Conservation (phyloP, 177 flowering plant species). For the Vitis hybrid region DNA sequence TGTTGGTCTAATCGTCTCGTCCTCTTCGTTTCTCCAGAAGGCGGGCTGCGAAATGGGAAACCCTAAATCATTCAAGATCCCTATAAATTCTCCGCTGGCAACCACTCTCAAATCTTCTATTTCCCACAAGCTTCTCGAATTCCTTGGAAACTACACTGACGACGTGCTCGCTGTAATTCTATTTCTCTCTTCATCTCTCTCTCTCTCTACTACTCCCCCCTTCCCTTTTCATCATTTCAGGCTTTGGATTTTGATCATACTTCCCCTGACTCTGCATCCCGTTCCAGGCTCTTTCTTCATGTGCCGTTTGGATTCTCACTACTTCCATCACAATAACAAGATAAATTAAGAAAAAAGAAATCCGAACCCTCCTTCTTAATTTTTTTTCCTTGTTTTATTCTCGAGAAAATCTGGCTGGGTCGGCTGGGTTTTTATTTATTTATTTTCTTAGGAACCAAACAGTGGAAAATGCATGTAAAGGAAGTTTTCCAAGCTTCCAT, state of each 20-base stretch:
- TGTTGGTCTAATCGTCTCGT: no score
- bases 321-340: no score
- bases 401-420: no score
- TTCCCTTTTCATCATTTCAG: background rate
- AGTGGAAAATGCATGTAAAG: background rate
- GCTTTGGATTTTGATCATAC: background rate
- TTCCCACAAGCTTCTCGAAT: constrained; percentile 27
- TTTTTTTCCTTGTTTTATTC: no score
- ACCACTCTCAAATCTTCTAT: constrained; percentile 27
- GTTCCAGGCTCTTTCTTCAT: no score
- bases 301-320: background rate
- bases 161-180: constrained; percentile 46
- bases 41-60: background rate
- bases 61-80: constrained; percentile 38
- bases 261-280: no score
- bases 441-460: background rate
- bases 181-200: background rate
- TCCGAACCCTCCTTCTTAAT: no score
- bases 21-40: no score
- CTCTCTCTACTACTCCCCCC: no score
- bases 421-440: background rate
- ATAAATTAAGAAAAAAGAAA: no score
- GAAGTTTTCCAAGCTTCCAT: no score
- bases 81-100: constrained; percentile 30
- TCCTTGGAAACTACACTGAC: constrained; percentile 27